Evolutionary conservation across 2,329 filamentous ascomycete genomes (phyloP).

Genomic region (Ampelomyces quisqualis): DNA sequence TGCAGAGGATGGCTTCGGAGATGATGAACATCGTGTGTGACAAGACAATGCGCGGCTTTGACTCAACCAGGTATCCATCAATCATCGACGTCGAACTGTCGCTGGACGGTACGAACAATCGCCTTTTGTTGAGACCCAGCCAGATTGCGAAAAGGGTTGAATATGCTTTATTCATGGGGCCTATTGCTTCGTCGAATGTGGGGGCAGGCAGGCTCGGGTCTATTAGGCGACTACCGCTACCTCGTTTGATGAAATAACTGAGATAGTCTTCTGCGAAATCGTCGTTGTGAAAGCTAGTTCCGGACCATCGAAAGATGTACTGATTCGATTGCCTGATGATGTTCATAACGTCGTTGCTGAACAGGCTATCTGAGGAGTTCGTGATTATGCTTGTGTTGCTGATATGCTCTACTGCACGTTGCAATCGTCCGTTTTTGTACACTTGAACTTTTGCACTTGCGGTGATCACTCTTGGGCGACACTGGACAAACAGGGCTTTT

Average conservation of each 20-base stretch:
- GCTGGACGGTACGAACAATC: conserved; percentile 37
- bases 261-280: conserved; percentile 49
- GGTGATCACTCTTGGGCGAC: conserved; percentile 36
- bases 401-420: conserved; percentile 2
- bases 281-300: conserved; percentile 52
- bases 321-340: conserved; percentile 26
- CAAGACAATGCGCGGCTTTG: conserved; percentile 53
- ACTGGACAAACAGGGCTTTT: conserved; percentile 39
- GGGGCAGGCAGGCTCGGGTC: conserved; percentile 41
- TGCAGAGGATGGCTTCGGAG: conserved; percentile 46
- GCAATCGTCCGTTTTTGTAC: conserved; percentile 34
- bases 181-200: conserved; percentile 24
- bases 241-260: conserved; percentile 49
- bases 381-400: not conserved
- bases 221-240: conserved; percentile 33
- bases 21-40: conserved; percentile 51
- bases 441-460: conserved; percentile 42
- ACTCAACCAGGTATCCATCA: conserved; percentile 12
- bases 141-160: conserved; percentile 47
- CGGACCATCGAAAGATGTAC: conserved; percentile 19
- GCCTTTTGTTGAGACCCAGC: conserved; percentile 46
- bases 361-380: conserved; percentile 5
- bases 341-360: conserved; percentile 27
- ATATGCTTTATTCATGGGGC: conserved; percentile 36
- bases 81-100: conserved; percentile 1